These are phyloP conservation scores for Eremothecium sinecaudum DNA, from an alignment of 1,139 yeast genomes.

Conservation along the genomic window DNA sequence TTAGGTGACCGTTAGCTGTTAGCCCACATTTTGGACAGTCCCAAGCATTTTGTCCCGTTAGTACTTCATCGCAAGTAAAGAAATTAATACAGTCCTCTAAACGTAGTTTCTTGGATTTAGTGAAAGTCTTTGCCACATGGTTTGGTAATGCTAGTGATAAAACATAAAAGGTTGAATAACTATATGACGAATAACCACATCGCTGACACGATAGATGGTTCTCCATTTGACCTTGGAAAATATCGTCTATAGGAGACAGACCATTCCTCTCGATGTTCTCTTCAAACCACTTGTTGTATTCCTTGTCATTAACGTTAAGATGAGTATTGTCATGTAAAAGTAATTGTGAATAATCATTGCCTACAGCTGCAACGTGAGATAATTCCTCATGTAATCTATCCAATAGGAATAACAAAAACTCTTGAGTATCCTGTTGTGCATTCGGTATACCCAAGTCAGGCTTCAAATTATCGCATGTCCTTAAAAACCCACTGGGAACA, in stretches of 20 bases:
- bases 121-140: constrained; percentile 21
- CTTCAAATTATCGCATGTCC: constrained; percentile 43
- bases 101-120: constrained; percentile 32
- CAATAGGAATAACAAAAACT: constrained; percentile 53
- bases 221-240: constrained; percentile 61
- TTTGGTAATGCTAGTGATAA: constrained; percentile 61
- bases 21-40: constrained; percentile 60
- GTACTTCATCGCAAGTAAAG: constrained; percentile 58
- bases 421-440: constrained; percentile 76
- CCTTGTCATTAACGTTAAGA: constrained; percentile 33
- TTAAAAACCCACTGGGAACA: constrained; percentile 55
- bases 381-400: constrained; percentile 65
- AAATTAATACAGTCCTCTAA: constrained; percentile 56
- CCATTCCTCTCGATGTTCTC: constrained; percentile 46
- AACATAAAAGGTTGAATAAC: constrained; percentile 53
- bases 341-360: constrained; percentile 33
- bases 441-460: constrained; percentile 60
- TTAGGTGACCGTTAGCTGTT: constrained; percentile 11
- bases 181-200: constrained; percentile 52
- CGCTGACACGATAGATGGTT: constrained; percentile 52
- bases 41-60: constrained; percentile 73
- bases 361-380: constrained; percentile 35
- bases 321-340: constrained; percentile 32
- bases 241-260: constrained; percentile 52
- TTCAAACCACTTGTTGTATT: constrained; percentile 54